Percentiles rank a stretch among this genome's conserved stretches.
Conservation (phyloP, 2,329 filamentous ascomycete species). For the Penicillium verrucosum region DNA sequence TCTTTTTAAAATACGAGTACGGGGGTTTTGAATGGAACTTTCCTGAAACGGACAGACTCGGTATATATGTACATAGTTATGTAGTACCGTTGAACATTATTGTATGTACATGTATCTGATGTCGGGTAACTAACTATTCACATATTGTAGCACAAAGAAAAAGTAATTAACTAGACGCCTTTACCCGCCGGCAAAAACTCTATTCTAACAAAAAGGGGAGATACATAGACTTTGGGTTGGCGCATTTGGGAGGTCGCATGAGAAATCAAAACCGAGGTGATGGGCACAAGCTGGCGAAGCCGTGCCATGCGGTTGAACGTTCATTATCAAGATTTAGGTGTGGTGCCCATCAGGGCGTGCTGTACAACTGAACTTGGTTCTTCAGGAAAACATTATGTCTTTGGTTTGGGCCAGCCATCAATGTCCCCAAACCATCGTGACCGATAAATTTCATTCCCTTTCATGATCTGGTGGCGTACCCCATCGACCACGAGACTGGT, state of each 20-base stretch:
- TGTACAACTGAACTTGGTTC: neutral
- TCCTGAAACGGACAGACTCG: neutral
- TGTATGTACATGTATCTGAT: neutral
- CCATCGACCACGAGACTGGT: slow-evolving; percentile 23
- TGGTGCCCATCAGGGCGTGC: neutral
- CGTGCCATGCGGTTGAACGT: neutral
- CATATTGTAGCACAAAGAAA: neutral
- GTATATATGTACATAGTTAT: neutral
- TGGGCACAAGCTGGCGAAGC: neutral
- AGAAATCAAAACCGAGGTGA: neutral
- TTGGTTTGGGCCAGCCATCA: slow-evolving; percentile 26
- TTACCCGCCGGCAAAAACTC: neutral
- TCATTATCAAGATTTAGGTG: neutral
- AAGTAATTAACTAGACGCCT: neutral
- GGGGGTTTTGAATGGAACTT: neutral
- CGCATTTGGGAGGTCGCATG: neutral
- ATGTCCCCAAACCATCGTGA: slow-evolving; percentile 26
- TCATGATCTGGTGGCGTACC: slow-evolving; percentile 16
- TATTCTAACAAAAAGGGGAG: neutral
- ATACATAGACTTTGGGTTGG: neutral
- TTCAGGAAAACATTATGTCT: neutral
- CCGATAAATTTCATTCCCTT: slow-evolving; percentile 27
- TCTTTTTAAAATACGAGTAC: too few relatives aligned
- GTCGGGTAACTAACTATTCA: neutral
- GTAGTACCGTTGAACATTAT: too few relatives aligned